Percentiles rank a stretch among this genome's conserved stretches.
These are phyloP conservation scores for Metrosideros polymorpha DNA, from an alignment of 441 rosid species.

Conservation along the genomic window DNA sequence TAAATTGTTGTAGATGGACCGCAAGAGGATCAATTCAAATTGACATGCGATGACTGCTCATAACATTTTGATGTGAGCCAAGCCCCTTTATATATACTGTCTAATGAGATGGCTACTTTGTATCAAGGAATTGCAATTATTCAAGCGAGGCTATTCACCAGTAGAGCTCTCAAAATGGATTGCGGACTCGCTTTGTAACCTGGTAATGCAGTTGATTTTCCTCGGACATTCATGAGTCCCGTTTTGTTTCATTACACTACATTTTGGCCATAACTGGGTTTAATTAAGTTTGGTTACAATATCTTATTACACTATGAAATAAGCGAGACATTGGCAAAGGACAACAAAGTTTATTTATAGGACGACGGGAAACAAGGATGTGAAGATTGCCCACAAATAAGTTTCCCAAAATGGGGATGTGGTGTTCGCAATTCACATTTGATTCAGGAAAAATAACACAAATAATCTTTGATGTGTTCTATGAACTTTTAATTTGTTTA, in stretches of 20 bases:
- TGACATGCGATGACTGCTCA: neutral
- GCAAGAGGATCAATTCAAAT: neutral
- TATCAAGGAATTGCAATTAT: too few species aligned
- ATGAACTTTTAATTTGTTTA: too few species aligned
- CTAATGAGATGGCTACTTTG: too few species aligned
- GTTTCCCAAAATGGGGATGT: neutral
- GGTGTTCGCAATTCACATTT: neutral
- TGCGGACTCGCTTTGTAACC: neutral
- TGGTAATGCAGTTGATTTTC: neutral
- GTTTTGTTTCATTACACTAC: rapidly evolving
- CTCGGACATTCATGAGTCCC: neutral
- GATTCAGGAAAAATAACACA: rapidly evolving
- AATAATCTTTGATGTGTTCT: too few species aligned
- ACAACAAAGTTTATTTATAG: neutral
- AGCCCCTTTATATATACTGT: neutral
- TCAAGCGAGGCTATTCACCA: rapidly evolving
- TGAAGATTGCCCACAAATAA: rapidly evolving
- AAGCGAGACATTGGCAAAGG: neutral
- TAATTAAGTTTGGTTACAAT: neutral
- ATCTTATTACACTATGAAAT: neutral
- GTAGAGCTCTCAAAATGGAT: neutral
- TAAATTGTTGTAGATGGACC: neutral
- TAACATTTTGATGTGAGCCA: neutral
- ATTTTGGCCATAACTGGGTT: neutral
- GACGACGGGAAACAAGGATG: neutral